Conservation (phyloP, 805 yeast species). For the Vanderwaltozyma tropicalis region DNA sequence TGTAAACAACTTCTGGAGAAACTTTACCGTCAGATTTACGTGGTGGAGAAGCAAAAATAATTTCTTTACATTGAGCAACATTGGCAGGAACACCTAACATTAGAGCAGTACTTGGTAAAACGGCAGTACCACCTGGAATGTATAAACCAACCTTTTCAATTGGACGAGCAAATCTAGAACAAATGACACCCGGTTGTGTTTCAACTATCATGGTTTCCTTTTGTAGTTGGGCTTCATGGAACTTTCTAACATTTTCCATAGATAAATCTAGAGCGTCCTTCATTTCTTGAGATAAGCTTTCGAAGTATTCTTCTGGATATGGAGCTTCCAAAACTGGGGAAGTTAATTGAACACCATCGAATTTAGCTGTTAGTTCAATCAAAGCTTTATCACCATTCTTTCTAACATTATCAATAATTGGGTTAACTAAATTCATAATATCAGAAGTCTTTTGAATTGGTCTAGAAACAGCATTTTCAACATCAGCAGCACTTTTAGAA, state of each 20-base stretch:
- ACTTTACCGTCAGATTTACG: conserved; percentile 75
- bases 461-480: conserved; percentile 62
- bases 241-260: conserved; percentile 75
- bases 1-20: conserved; percentile 95
- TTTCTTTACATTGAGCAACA: conserved; percentile 94
- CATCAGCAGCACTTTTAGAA: conserved; percentile 28
- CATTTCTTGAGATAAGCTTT: conserved; percentile 60
- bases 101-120: conserved; percentile 92
- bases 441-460: conserved; percentile 94
- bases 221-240: conserved; percentile 89
- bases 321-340: conserved; percentile 82
- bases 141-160: conserved; percentile 91
- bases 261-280: conserved; percentile 82
- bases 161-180: conserved; percentile 92
- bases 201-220: conserved; percentile 68
- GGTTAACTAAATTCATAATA: conserved; percentile 85
- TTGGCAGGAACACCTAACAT: conserved; percentile 98
- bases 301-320: conserved; percentile 67
- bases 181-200: conserved; percentile 86
- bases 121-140: conserved; percentile 98
- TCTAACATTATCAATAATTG: conserved; percentile 74
- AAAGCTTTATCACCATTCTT: conserved; percentile 76
- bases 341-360: conserved; percentile 68
- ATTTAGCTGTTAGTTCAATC: conserved; percentile 80
- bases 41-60: conserved; percentile 91